phyloP scores from a whole-genome alignment of 2,329 filamentous ascomycete genomes.

The Blastomyces silverae region DNA sequence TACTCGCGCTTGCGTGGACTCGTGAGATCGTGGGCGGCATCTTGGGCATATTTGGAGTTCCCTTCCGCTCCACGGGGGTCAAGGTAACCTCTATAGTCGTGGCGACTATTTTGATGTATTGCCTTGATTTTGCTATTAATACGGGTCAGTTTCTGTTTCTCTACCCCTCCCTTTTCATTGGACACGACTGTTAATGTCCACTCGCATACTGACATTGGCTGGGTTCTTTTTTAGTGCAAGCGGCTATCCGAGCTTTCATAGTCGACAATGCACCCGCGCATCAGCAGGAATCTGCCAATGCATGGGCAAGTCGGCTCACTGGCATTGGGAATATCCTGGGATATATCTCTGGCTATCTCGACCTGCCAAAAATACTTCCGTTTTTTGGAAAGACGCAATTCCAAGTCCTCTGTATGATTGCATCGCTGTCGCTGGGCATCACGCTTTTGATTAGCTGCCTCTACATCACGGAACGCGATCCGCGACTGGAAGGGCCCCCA shows the following conservation, averaged over 20 bases:
- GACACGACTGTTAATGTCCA: not conserved
- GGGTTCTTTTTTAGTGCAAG: slow-evolving; percentile 58
- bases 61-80: slow-evolving; percentile 57
- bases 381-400: slow-evolving; percentile 86
- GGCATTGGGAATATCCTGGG: slow-evolving; percentile 87
- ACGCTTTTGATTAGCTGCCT: slow-evolving; percentile 66
- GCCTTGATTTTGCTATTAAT: slow-evolving; percentile 92
- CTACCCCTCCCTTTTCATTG: not conserved
- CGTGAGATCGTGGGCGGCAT: slow-evolving; percentile 63
- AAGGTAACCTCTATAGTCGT: slow-evolving; percentile 63
- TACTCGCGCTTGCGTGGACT: slow-evolving; percentile 67
- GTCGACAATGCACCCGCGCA: slow-evolving; percentile 88
- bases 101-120: slow-evolving; percentile 79
- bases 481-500: slow-evolving; percentile 61
- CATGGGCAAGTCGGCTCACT: slow-evolving; percentile 82
- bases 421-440: slow-evolving; percentile 61
- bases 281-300: slow-evolving; percentile 88
- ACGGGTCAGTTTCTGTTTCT: slow-evolving; percentile 52
- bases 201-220: not conserved
- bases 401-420: slow-evolving; percentile 82
- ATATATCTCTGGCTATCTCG: slow-evolving; percentile 77
- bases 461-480: slow-evolving; percentile 71
- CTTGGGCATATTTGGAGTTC: slow-evolving; percentile 63
- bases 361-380: slow-evolving; percentile 66
- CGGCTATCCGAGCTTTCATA: slow-evolving; percentile 83